A percentile compares a stretch with the other conserved stretches of the same genome.
phyloP scores from a whole-genome alignment of 495 filamentous ascomycete genomes.

The Lasiosphaeria hispida region DNA sequence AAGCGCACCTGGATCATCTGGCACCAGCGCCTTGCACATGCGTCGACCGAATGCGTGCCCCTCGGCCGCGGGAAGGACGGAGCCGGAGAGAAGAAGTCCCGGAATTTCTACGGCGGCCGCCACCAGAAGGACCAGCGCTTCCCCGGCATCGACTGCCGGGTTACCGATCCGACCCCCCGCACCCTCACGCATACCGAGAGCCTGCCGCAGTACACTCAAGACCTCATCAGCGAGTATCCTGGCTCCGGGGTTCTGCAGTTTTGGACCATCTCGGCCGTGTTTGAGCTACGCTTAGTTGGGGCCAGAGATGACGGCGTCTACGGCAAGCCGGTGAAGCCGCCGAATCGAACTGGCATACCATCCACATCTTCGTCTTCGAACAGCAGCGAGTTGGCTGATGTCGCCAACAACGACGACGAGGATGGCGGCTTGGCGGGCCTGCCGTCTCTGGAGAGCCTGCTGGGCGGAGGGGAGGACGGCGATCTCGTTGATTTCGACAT shows the following conservation, averaged over 20 bases:
- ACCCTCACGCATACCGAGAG: background rate
- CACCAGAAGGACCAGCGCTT: background rate
- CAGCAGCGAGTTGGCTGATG: too few relatives aligned
- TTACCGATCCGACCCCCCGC: background rate
- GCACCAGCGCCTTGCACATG: slow-evolving; percentile 11
- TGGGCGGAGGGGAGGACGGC: too few relatives aligned
- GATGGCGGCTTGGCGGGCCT: too few relatives aligned
- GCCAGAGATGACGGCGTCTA: background rate
- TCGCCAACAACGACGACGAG: too few relatives aligned
- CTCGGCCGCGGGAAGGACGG: background rate
- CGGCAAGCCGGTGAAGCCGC: background rate
- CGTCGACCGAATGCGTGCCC: slow-evolving; percentile 5
- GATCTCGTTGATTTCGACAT: too few relatives aligned
- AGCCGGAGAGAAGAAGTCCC: background rate
- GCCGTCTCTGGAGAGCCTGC: too few relatives aligned
- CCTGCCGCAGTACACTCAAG: background rate
- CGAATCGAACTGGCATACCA: background rate
- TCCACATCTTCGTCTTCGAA: too few relatives aligned
- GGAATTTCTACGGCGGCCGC: slow-evolving; percentile 6
- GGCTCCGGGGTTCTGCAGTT: background rate
- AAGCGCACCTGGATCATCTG: slow-evolving; percentile 22
- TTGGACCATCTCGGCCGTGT: background rate
- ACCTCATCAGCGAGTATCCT: background rate
- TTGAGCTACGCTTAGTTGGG: background rate
- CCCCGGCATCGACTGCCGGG: background rate